Evolutionary conservation across 352 stramenopile species (phyloP).

Genomic region (Phytophthora pini): DNA sequence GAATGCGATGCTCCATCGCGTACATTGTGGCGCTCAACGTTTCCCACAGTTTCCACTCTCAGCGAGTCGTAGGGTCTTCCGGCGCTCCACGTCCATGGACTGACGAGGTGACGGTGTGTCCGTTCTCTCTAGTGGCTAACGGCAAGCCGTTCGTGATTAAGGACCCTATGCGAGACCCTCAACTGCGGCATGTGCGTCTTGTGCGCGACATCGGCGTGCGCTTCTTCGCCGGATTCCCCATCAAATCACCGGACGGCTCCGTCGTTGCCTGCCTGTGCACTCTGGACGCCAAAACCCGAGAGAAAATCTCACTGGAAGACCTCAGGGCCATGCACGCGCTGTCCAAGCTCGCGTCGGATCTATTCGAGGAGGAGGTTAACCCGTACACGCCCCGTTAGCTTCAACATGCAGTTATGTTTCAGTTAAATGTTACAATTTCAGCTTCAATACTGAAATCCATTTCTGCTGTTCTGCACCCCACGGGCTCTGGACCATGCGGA

Average conservation of each 20-base stretch:
- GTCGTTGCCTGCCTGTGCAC: slow-evolving; percentile 54
- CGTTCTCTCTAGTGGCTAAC: slow-evolving; percentile 27
- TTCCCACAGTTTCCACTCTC: slow-evolving; percentile 21
- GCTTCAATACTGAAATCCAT: slow-evolving; percentile 7
- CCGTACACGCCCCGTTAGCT: slow-evolving; percentile 41
- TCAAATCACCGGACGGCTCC: slow-evolving; percentile 31
- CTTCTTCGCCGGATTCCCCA: slow-evolving; percentile 68
- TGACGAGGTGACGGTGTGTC: slow-evolving; percentile 30
- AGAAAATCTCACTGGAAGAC: slow-evolving; percentile 49
- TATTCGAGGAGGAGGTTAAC: slow-evolving; percentile 51
- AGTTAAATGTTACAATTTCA: slow-evolving; percentile 12
- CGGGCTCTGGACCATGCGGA: slow-evolving; percentile 11
- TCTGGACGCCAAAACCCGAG: slow-evolving; percentile 35
- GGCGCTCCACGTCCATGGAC: slow-evolving; percentile 20
- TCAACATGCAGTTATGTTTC: slow-evolving; percentile 21
- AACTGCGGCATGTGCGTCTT: slow-evolving; percentile 43
- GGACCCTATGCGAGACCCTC: slow-evolving; percentile 44
- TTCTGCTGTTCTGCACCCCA: neutral
- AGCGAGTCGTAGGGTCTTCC: slow-evolving; percentile 49
- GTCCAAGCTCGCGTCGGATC: slow-evolving; percentile 62
- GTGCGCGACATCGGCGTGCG: slow-evolving; percentile 46
- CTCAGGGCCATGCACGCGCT: slow-evolving; percentile 52
- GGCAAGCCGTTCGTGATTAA: slow-evolving; percentile 53
- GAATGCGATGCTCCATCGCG: slow-evolving; percentile 51
- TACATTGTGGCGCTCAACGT: slow-evolving; percentile 51